Conservation (phyloP, 1,139 yeast genomes). For the Candida pseudoviswanathii region DNA sequence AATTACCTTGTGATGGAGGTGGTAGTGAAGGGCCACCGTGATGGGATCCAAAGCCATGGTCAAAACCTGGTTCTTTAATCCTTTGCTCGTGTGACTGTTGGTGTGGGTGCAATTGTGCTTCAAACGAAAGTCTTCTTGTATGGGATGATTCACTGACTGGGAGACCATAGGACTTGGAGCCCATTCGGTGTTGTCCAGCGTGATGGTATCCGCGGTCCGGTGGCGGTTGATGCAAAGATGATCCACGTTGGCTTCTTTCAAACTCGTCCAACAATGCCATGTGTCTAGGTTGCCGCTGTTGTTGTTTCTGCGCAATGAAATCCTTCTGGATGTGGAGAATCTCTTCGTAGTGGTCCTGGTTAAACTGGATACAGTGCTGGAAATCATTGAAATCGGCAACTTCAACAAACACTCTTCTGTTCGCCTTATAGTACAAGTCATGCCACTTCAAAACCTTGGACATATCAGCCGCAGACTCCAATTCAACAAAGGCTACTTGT, state of each 20-base stretch:
- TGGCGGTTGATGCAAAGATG: conserved; percentile 1
- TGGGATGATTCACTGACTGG: conserved; percentile 10
- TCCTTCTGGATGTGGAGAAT: conserved; percentile 35
- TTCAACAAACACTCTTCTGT: conserved; percentile 45
- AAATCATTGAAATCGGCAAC: conserved; percentile 53
- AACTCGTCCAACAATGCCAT: conserved; percentile 19
- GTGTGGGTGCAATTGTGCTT: conserved; percentile 9
- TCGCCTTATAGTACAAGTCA: conserved; percentile 42
- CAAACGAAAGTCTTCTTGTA: conserved; percentile 14
- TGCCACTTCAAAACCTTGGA: conserved; percentile 49
- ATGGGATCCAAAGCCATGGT: not conserved
- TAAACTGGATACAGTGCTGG: conserved; percentile 45
- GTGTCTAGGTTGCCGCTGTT: conserved; percentile 20
- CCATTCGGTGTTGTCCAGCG: not conserved
- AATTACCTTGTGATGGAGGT: not conserved
- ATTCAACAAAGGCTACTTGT: conserved; percentile 66
- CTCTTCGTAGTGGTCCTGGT: conserved; percentile 36
- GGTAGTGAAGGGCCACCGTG: not conserved
- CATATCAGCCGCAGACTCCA: conserved; percentile 48
- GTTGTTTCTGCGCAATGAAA: conserved; percentile 26
- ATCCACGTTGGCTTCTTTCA: conserved; percentile 13
- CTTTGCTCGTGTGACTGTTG: conserved; percentile 7
- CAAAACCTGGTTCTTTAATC: conserved; percentile 2
- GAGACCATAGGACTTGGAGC: conserved; percentile 4
- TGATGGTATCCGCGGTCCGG: conserved; percentile 6